Base-by-base conservation (phyloP, 768 basidiomycete genomes). In the Podaxis mareebaensis region DNA sequence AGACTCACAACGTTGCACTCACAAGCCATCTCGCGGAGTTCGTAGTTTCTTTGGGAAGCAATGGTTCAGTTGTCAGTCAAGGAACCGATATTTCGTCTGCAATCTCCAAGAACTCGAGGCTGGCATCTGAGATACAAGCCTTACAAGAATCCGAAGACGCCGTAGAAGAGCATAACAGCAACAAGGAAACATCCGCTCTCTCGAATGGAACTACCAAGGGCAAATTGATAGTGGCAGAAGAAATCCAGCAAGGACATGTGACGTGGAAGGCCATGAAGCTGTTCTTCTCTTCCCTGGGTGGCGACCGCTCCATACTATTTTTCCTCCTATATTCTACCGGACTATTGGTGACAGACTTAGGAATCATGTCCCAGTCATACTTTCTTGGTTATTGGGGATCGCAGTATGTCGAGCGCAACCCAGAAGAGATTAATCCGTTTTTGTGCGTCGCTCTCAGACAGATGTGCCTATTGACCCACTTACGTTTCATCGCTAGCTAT, bases 191-290 rank as follows among this genome's bases (percentile, higher is more conserved):
- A 24, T 6, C 46, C 2, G 17, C 64, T 64, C 33, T 42, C 66
- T 11, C 12, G 65, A 56, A 39, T 72, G 67, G 38, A 2, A 7
- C 36, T 71, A 8, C 61, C 13, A 76, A 78, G 46, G 86, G 86
- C 2, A 86, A 88, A 68, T 74, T 89, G n/a, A 79, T 87, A 53
- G 73, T 85, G 3, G 81, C 79, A 0, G 88, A 90, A 68, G 88
- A 90, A 67, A 76, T 87, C 42, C 79, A 76, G 11, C 77, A 79
- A 58, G 88, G 88, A 0, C 82, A 82, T 64, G 80, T 88, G 38
- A 80, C 82, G 46, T 84, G 83, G 79, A 60, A 72, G 33, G 76
- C 83, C 24, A 68, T 79, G 74, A 75, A 72, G 48, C 66, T 79
- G 7, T 78, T 76, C 62, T 67, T 80, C 54, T 48, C 46, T 11